These are phyloP conservation scores for Amphirosellinia nigrospora DNA, from an alignment of 495 filamentous ascomycete species.

Conservation along the genomic window DNA sequence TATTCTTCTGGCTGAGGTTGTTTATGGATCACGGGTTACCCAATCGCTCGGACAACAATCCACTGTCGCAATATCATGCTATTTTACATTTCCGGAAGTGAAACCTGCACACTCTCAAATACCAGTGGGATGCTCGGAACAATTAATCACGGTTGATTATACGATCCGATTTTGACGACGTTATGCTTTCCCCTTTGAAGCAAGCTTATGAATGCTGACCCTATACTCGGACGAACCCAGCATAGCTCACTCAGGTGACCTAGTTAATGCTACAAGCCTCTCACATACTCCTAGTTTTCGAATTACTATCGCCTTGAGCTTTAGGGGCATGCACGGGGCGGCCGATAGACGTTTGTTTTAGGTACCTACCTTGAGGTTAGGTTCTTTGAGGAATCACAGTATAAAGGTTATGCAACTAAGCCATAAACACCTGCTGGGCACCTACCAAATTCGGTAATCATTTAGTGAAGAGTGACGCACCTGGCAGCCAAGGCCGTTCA, in stretches of 20 bases:
- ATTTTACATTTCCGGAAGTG: not conserved
- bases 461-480: not conserved
- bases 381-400: too few species aligned
- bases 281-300: not conserved
- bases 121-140: not conserved
- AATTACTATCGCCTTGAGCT: not conserved
- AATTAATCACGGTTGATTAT: not conserved
- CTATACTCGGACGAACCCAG: not conserved
- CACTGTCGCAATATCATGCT: not conserved
- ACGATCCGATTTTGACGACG: not conserved
- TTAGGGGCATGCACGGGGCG: not conserved
- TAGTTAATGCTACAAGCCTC: not conserved
- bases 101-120: not conserved
- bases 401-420: slow-evolving; percentile 19
- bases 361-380: not conserved
- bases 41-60: not conserved
- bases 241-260: not conserved
- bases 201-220: not conserved
- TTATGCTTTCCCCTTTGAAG: not conserved
- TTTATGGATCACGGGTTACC: not conserved
- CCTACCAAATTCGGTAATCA: not conserved
- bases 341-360: not conserved
- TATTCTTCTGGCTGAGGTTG: not conserved
- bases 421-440: slow-evolving; percentile 18
- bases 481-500: not conserved